A percentile compares a stretch with the other conserved stretches of the same genome.
phyloP scores from a whole-genome alignment of 768 basidiomycete genomes.

The Lepiota brunneoincarnata region DNA sequence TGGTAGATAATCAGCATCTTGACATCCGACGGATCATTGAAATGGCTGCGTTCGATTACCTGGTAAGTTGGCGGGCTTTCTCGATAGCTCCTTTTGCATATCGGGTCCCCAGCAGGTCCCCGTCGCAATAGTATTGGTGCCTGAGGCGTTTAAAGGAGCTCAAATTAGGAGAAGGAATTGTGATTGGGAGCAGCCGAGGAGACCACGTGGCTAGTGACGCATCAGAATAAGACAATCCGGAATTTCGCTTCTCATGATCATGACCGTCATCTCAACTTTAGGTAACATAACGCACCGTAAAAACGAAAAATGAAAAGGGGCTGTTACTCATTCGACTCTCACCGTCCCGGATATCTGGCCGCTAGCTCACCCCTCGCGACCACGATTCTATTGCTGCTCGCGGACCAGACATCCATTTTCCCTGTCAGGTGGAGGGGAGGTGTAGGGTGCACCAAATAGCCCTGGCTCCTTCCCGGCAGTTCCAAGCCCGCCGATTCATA shows the following conservation, averaged over 20 bases:
- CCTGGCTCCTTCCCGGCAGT: slow-evolving; percentile 10
- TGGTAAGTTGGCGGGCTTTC: no score
- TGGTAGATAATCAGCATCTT: no score
- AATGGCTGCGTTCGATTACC: no score
- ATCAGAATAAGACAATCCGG: no score
- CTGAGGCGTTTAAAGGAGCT: no score
- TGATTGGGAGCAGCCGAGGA: no score
- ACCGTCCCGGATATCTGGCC: slow-evolving; percentile 5
- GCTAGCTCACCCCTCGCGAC: slow-evolving; percentile 3
- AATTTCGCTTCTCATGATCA: neutral
- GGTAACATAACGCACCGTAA: slow-evolving; percentile 5
- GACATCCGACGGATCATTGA: no score
- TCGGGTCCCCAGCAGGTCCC: no score
- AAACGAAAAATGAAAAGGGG: slow-evolving; percentile 2
- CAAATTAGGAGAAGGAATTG: no score
- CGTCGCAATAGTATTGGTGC: no score
- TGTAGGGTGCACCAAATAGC: neutral
- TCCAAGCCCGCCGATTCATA: slow-evolving; percentile 8
- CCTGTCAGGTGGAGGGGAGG: slow-evolving; percentile 8
- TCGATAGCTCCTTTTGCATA: no score
- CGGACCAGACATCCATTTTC: slow-evolving; percentile 2
- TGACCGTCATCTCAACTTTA: slow-evolving; percentile 3
- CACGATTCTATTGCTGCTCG: slow-evolving; percentile 6
- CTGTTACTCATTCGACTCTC: neutral
- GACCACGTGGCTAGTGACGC: no score